phyloP scores from a whole-genome alignment of 768 basidiomycete species.

The Psilocybe cubensis region DNA sequence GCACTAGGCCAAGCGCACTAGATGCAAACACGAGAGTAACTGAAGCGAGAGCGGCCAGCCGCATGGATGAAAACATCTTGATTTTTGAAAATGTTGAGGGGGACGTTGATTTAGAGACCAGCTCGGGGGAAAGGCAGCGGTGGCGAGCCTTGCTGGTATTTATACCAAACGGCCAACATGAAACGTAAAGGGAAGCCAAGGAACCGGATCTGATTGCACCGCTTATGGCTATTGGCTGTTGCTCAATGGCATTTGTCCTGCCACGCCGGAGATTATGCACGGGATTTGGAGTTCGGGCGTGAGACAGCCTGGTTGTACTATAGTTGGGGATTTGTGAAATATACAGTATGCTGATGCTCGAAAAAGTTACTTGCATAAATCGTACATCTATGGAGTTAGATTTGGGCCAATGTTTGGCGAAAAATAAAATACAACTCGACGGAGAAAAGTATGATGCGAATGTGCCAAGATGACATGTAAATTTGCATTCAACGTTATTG shows the following conservation, averaged over 20 bases:
- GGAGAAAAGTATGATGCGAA: too few species aligned
- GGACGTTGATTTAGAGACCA: constrained; percentile 35
- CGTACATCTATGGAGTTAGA: too few species aligned
- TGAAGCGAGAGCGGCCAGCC: constrained; percentile 33
- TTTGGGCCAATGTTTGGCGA: too few species aligned
- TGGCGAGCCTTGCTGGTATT: constrained; percentile 8
- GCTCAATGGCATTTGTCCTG: background rate
- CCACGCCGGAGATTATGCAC: background rate
- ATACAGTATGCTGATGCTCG: too few species aligned
- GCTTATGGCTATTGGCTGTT: background rate
- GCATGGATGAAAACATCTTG: constrained; percentile 32
- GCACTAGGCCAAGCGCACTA: constrained; percentile 17
- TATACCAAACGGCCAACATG: background rate
- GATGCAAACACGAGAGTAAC: constrained; percentile 16
- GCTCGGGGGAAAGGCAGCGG: constrained; percentile 19
- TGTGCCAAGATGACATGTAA: too few species aligned
- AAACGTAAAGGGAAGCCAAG: background rate
- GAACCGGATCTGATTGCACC: background rate
- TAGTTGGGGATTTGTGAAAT: too few species aligned
- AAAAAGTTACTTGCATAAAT: too few species aligned
- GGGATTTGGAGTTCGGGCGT: background rate
- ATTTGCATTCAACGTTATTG: too few species aligned
- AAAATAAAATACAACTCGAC: too few species aligned
- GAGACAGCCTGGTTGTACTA: too few species aligned
- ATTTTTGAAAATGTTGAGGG: constrained; percentile 44